Conservation (phyloP, 371 early-diverging fungal genomes). For the Basidiobolus meristosporus region DNA sequence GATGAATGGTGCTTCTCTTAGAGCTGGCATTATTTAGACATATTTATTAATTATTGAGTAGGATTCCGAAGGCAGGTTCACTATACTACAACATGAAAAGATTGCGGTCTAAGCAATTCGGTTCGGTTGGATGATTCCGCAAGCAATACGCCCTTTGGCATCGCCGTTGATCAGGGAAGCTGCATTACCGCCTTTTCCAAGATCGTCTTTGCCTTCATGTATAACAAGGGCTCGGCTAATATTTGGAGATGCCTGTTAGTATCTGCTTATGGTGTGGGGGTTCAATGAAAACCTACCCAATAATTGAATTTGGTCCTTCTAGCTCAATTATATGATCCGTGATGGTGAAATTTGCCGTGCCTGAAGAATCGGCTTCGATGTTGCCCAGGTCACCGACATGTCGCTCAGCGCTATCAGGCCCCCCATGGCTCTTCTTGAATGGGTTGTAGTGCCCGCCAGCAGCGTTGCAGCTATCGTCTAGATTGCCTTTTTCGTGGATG, state of each 20-base stretch:
- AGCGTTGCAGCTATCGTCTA: conserved; percentile 51
- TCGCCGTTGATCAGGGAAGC: conserved; percentile 64
- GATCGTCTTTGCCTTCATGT: conserved; percentile 68
- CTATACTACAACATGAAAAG: too few relatives aligned
- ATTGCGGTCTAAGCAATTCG: too few relatives aligned
- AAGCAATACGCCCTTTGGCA: conserved; percentile 65
- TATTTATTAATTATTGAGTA: too few relatives aligned
- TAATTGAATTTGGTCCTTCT: conserved; percentile 42
- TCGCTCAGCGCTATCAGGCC: conserved; percentile 31
- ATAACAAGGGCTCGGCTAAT: conserved; percentile 72
- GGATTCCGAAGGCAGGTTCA: too few relatives aligned
- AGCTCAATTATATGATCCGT: conserved; percentile 38
- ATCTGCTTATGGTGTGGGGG: too few relatives aligned
- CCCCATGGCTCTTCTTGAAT: conserved; percentile 50
- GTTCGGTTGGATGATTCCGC: conserved; percentile 90
- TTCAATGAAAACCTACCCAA: too few relatives aligned
- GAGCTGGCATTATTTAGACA: too few relatives aligned
- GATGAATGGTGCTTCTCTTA: too few relatives aligned
- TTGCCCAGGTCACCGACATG: conserved; percentile 86
- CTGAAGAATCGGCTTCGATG: conserved; percentile 27
- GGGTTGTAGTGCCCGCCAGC: conserved; percentile 75
- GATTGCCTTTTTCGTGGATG: too few relatives aligned
- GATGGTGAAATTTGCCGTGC: conserved; percentile 22
- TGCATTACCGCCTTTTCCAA: conserved; percentile 57
- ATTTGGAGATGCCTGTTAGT: too few relatives aligned